Conservation (phyloP, 208 protist genomes). For the Trypanosoma rangeli region DNA sequence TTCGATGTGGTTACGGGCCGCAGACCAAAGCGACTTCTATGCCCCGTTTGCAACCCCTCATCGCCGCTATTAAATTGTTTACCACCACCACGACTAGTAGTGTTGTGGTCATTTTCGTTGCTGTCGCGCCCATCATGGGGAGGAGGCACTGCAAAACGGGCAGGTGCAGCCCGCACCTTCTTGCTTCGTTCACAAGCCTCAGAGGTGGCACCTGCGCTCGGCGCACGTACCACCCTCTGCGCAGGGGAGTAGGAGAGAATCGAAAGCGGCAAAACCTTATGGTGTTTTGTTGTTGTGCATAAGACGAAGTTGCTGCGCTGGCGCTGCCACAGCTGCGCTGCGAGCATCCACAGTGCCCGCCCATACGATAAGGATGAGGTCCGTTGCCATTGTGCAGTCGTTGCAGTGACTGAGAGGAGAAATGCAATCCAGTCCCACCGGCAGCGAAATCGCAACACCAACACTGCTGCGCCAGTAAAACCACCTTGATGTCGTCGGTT, state of each 20-base stretch:
- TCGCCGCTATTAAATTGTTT: not conserved
- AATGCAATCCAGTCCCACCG: conserved; percentile 57
- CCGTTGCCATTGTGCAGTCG: not conserved
- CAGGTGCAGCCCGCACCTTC: not conserved
- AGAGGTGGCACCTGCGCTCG: not conserved
- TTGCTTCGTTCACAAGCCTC: not conserved
- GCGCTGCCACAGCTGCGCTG: conserved; percentile 43
- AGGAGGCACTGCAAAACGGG: conserved; percentile 8
- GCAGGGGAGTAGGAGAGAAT: conserved; percentile 10
- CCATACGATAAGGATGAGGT: conserved; percentile 47
- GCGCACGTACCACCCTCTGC: not conserved
- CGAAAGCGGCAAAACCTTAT: not conserved
- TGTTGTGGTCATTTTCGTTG: not conserved
- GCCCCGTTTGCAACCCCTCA: not conserved
- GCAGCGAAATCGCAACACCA: conserved; percentile 66
- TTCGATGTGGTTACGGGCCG: not conserved
- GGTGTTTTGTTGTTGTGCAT: conserved; percentile 1
- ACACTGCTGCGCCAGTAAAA: conserved; percentile 18
- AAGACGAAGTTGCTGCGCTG: conserved; percentile 21
- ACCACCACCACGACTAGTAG: not conserved
- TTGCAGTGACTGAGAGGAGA: conserved; percentile 26
- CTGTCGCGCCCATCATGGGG: not conserved
- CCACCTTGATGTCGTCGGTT: not conserved
- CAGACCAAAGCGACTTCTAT: conserved; percentile 14
- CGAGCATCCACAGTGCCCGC: conserved; percentile 74